Evolutionary conservation across 208 protist genomes (phyloP).

Genomic region (Leptomonas seymouri): DNA sequence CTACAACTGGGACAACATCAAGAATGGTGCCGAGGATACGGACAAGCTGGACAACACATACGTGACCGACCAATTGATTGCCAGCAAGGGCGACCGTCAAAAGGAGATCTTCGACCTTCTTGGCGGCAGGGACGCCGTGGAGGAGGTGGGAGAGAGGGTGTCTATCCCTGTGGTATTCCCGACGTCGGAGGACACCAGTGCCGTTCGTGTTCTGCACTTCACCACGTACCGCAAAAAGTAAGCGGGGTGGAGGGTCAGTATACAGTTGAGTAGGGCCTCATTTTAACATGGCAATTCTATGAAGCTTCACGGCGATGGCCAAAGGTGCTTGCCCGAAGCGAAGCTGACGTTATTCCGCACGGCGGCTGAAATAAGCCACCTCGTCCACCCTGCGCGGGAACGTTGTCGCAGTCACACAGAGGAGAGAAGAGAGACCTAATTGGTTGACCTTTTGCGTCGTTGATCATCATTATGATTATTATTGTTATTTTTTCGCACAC

Average conservation of each 20-base stretch:
- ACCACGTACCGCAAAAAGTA: conserved; percentile 76
- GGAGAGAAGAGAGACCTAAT: no score
- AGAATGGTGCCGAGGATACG: conserved; percentile 24
- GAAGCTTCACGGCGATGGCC: no score
- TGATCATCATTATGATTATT: no score
- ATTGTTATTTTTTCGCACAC: not conserved
- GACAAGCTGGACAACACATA: conserved; percentile 51
- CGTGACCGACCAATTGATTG: conserved; percentile 36
- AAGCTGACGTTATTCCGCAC: no score
- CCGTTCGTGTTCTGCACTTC: conserved; percentile 55
- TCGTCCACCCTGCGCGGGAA: no score
- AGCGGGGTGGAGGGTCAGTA: no score
- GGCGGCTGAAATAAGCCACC: no score
- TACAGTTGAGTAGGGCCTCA: not conserved
- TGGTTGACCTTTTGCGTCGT: not conserved
- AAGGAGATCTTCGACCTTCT: conserved; percentile 70
- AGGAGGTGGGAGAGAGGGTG: conserved; percentile 57
- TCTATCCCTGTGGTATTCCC: conserved; percentile 72
- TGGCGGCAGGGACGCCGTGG: conserved; percentile 53
- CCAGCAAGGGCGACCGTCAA: conserved; percentile 36
- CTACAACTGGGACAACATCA: conserved; percentile 65
- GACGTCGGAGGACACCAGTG: conserved; percentile 36
- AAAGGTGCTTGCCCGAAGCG: no score
- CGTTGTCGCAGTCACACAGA: no score
- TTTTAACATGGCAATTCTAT: no score